These are phyloP conservation scores for Diaporthe citriasiana DNA, from an alignment of 2,329 filamentous ascomycete genomes.

Conservation along the genomic window DNA sequence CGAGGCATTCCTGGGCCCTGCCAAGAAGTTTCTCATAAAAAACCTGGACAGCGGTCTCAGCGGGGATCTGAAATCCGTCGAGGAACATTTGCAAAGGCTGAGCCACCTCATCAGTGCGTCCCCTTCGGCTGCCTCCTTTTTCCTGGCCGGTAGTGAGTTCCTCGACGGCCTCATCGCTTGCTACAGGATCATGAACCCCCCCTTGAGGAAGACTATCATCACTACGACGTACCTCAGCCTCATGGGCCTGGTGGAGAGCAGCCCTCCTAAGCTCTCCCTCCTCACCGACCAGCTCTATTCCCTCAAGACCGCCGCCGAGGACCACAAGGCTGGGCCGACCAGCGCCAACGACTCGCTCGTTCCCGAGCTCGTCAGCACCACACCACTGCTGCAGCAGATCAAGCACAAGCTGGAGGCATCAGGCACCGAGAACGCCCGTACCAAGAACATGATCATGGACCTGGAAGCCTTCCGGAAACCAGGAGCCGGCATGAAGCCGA, in stretches of 20 bases:
- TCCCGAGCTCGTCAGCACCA: constrained; percentile 84
- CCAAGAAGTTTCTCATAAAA: constrained; percentile 74
- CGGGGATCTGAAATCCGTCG: constrained; percentile 67
- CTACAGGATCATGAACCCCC: constrained; percentile 74
- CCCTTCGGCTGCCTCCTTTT: constrained; percentile 68
- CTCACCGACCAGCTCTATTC: constrained; percentile 88
- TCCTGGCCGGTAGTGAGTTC: constrained; percentile 90
- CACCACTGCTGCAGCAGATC: constrained; percentile 78
- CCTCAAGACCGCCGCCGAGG: constrained; percentile 79
- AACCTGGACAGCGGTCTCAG: constrained; percentile 73
- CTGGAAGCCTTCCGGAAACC: constrained; percentile 73
- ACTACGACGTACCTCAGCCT: constrained; percentile 83
- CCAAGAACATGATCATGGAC: constrained; percentile 71
- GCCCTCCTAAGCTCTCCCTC: constrained; percentile 78
- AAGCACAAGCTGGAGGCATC: constrained; percentile 65
- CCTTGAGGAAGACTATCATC: constrained; percentile 76
- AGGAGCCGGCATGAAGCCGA: constrained; percentile 65
- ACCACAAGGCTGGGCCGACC: constrained; percentile 68
- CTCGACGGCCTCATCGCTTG: constrained; percentile 80
- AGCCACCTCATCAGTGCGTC: constrained; percentile 76
- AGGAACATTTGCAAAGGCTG: constrained; percentile 69
- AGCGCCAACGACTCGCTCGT: constrained; percentile 80
- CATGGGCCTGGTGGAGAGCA: constrained; percentile 75
- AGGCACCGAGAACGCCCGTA: constrained; percentile 65
- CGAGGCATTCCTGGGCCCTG: constrained; percentile 67